These are phyloP conservation scores for Ambrosiella beaveri DNA, from an alignment of 2,329 filamentous ascomycete species.

Conservation along the genomic window DNA sequence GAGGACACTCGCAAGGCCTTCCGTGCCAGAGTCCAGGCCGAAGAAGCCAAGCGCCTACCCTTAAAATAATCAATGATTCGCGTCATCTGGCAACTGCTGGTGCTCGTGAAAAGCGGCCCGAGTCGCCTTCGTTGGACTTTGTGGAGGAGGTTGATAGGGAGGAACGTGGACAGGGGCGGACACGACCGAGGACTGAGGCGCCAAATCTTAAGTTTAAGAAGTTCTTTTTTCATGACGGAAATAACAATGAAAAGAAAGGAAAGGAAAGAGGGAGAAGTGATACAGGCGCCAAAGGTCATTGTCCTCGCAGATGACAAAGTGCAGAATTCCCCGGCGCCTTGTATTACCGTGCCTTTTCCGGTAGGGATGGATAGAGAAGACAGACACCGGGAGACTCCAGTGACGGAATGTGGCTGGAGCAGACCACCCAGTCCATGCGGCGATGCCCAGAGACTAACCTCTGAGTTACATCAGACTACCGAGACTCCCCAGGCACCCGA, in stretches of 20 bases:
- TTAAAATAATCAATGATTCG: not conserved
- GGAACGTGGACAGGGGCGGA: not conserved
- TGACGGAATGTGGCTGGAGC: not conserved
- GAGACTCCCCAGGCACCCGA: not conserved
- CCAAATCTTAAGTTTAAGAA: not conserved
- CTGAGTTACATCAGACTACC: not conserved
- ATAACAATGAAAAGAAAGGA: not conserved
- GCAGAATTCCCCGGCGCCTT: too few species aligned
- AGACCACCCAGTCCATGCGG: not conserved
- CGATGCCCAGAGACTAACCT: not conserved
- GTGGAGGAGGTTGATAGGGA: not conserved
- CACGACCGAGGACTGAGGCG: not conserved
- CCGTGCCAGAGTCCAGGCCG: slow-evolving; percentile 88
- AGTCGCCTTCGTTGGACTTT: not conserved
- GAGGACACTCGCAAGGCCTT: slow-evolving; percentile 93
- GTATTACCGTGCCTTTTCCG: too few species aligned
- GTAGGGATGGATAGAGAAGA: not conserved
- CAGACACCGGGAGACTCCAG: not conserved
- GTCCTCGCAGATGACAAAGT: not conserved
- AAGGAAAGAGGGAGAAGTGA: not conserved
- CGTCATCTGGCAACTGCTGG: not conserved
- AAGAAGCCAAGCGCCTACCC: slow-evolving; percentile 70
- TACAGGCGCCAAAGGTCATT: not conserved
- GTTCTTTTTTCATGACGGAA: not conserved
- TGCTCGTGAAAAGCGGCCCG: not conserved